phyloP scores from a whole-genome alignment of 257 asterid species.

The Solanum lignicaule region DNA sequence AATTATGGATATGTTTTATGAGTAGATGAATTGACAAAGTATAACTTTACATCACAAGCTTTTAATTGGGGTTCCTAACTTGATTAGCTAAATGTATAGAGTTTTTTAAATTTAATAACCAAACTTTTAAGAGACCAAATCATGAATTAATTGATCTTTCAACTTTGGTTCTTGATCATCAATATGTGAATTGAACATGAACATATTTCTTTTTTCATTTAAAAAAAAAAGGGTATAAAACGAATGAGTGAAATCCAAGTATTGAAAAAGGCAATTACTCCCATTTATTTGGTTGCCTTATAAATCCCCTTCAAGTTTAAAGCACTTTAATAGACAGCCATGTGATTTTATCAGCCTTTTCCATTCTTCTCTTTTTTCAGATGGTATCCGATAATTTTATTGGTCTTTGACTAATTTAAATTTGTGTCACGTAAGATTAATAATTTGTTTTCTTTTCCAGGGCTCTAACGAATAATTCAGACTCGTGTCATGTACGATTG shows the following conservation, averaged over 20 bases:
- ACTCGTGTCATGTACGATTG: not conserved
- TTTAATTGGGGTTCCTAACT: not conserved
- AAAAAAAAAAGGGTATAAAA: not conserved
- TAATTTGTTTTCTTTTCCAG: no score
- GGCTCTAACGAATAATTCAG: not conserved
- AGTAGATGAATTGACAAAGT: not conserved
- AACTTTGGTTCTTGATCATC: conserved; percentile 1
- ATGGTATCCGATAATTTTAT: not conserved
- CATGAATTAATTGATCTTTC: not conserved
- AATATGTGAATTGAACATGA: conserved; percentile 16
- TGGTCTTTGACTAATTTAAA: no score
- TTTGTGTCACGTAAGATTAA: no score
- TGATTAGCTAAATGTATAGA: not conserved
- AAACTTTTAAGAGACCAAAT: not conserved
- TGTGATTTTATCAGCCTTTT: conserved; percentile 40
- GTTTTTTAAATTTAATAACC: not conserved
- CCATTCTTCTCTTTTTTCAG: not conserved
- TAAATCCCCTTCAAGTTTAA: conserved; percentile 13
- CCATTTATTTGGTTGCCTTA: conserved; percentile 1
- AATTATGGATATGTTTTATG: not conserved
- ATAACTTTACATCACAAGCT: not conserved
- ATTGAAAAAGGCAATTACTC: not conserved
- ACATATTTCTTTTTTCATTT: not conserved
- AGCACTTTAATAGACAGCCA: conserved; percentile 29
- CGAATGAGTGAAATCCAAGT: not conserved